phyloP scores from a whole-genome alignment of 805 yeast species.

The Metschnikowia shivogae region DNA sequence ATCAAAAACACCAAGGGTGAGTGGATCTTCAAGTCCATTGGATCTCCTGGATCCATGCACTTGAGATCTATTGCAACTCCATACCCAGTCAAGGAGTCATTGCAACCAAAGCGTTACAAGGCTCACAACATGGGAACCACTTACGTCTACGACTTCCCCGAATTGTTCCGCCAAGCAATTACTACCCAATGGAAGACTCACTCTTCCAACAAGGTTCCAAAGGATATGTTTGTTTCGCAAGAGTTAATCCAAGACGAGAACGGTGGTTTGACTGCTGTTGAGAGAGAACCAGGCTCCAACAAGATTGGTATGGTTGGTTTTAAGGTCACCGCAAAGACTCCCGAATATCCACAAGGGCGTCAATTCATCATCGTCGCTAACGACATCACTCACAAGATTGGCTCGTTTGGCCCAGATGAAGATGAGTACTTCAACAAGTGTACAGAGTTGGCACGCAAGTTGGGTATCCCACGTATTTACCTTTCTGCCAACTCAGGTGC shows the following conservation, averaged over 20 bases:
- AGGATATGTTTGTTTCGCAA: slow-evolving; percentile 68
- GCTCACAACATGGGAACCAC: slow-evolving; percentile 99
- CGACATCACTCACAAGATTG: slow-evolving; percentile 96
- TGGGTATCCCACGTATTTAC: slow-evolving; percentile 93
- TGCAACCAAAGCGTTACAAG: slow-evolving; percentile 97
- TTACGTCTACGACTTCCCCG: slow-evolving; percentile 98
- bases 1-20: slow-evolving; percentile 89
- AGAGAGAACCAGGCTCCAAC: slow-evolving; percentile 95
- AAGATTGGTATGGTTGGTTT: slow-evolving; percentile 97
- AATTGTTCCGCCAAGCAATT: slow-evolving; percentile 90
- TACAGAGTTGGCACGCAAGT: slow-evolving; percentile 83
- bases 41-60: slow-evolving; percentile 96
- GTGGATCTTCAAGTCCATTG: slow-evolving; percentile 95
- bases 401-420: slow-evolving; percentile 97
- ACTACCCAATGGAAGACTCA: slow-evolving; percentile 76
- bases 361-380: slow-evolving; percentile 89
- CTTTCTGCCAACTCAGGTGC: slow-evolving; percentile 99
- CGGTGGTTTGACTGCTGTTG: slow-evolving; percentile 78
- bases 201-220: slow-evolving; percentile 57
- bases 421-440: slow-evolving; percentile 89
- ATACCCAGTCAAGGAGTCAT: slow-evolving; percentile 95
- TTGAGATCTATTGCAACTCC: slow-evolving; percentile 93
- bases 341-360: slow-evolving; percentile 96
- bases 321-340: slow-evolving; percentile 84
- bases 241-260: slow-evolving; percentile 85